These are phyloP conservation scores for Symbiotaphrina buchneri DNA, from an alignment of 495 filamentous ascomycete species.

Conservation along the genomic window DNA sequence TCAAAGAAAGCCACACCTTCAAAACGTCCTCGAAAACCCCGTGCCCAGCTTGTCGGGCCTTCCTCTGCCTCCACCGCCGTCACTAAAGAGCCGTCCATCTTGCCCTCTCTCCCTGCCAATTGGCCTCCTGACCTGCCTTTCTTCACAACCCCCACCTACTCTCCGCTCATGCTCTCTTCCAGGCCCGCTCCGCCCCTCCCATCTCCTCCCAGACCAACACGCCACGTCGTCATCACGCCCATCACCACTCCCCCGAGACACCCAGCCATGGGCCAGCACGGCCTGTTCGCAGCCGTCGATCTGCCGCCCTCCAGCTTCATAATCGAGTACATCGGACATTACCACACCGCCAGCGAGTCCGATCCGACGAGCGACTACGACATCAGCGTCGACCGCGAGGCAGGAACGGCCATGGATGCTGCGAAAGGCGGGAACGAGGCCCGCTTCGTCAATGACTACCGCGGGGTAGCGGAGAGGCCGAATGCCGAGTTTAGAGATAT, in stretches of 20 bases:
- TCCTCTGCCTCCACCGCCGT: no score
- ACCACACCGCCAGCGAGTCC: slow-evolving; percentile 23
- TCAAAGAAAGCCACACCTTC: no score
- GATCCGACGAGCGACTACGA: slow-evolving; percentile 40
- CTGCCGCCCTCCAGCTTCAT: slow-evolving; percentile 34
- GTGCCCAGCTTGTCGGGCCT: no score
- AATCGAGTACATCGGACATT: slow-evolving; percentile 39
- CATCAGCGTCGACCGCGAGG: slow-evolving; percentile 33
- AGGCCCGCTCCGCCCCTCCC: slow-evolving; percentile 11
- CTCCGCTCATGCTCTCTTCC: slow-evolving; percentile 15
- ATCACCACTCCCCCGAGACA: slow-evolving; percentile 27
- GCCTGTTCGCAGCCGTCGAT: slow-evolving; percentile 36
- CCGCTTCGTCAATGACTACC: slow-evolving; percentile 53
- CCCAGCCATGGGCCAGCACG: slow-evolving; percentile 38
- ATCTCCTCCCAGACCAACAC: slow-evolving; percentile 15
- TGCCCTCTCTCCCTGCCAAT: slow-evolving; percentile 22
- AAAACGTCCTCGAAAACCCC: no score
- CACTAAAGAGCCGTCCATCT: background rate
- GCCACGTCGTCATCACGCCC: slow-evolving; percentile 24
- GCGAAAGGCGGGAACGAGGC: slow-evolving; percentile 39
- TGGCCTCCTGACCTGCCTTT: slow-evolving; percentile 34
- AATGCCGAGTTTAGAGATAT: slow-evolving; percentile 37
- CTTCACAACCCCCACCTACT: slow-evolving; percentile 25
- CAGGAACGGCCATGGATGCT: slow-evolving; percentile 40
- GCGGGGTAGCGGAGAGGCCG: slow-evolving; percentile 28